Base-by-base conservation (phyloP, 352 stramenopile species). In the Phytophthora cactorum region DNA sequence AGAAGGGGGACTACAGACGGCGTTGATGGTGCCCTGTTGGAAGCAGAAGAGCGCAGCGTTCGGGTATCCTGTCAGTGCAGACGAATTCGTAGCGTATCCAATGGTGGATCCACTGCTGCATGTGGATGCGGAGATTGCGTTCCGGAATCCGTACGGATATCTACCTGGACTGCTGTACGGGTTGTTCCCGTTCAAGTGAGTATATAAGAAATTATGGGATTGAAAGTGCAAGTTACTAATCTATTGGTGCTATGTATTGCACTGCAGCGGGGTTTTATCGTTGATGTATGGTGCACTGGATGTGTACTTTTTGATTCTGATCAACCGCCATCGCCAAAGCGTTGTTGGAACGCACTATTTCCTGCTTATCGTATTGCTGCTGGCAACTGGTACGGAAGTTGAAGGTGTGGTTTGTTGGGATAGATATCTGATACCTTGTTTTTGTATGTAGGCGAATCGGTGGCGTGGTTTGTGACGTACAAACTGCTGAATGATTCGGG, bases 321-420 rank as follows among this genome's bases (percentile, higher is more conserved):
- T 96, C 53, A 85, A 75, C 45, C 77, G 78, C 11, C 79, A 96
- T 49, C 88, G 90, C 27, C 64, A 81, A 17, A 85, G 81, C n/a
- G 71, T 85, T n/a, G 78, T 97, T 29, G 74, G 82, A 3, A 81
- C 95, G 62, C 91, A 97, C 58, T 96, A 88, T 52, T 90, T 95
- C 50, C 74, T 97, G 27, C 62, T 97, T 9, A 63, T 72, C 0
- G 89, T 97, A 49, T 62, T 97, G 41, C 52, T 96, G 1, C 70
- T 97, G 9, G 78, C 88, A 32, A 94, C 88, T 7, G 72, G 84
- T 91, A 71, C 15, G 50, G 27, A 9, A 39, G 12, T 44, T 52
- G 29, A 27, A 39, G 8, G 14, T 5, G 10, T 56, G 6, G 5
- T 12, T 43, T 52, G 3, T 34, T 41, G 25, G 12, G 5, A 5